These are phyloP conservation scores for Eragrostis curvula DNA, from an alignment of 176 grass and related monocot species.

Conservation along the genomic window DNA sequence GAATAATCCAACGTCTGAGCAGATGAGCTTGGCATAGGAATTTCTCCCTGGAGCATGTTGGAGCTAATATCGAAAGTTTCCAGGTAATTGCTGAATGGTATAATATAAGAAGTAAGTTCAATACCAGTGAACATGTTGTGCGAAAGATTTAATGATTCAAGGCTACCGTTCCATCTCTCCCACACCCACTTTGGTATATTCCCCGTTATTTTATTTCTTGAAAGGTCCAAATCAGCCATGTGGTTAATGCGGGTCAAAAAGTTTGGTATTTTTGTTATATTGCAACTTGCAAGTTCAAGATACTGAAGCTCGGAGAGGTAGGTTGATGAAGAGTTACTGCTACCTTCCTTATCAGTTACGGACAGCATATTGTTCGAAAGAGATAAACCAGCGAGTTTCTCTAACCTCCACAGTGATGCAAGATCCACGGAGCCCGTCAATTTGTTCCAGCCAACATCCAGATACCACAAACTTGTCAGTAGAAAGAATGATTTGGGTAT, in stretches of 20 bases:
- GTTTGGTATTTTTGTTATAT: conserved; percentile 27
- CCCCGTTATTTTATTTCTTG: conserved; percentile 32
- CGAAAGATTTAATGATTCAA: conserved; percentile 9
- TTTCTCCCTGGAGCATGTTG: conserved; percentile 15
- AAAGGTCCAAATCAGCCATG: conserved; percentile 23
- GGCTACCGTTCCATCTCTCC: background rate
- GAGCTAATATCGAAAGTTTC: background rate
- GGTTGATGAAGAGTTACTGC: background rate
- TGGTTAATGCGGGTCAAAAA: background rate
- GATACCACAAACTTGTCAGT: accelerated
- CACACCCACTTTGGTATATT: conserved; percentile 47
- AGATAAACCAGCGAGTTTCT: background rate
- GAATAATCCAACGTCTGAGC: background rate
- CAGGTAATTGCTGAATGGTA: background rate
- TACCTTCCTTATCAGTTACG: background rate
- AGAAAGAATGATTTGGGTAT: conserved; percentile 27
- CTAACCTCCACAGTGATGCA: conserved; percentile 10
- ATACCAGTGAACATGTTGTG: background rate
- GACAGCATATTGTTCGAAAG: conserved; percentile 46
- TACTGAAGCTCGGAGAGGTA: accelerated
- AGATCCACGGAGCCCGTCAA: conserved; percentile 31
- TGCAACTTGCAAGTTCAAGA: conserved; percentile 19
- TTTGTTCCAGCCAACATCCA: background rate
- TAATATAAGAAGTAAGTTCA: background rate
- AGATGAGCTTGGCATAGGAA: conserved; percentile 4